Percentiles rank a stretch among this genome's conserved stretches.
Evolutionary conservation across 805 yeast genomes (phyloP).

Genomic region (Helenozyma baotianmanensis): DNA sequence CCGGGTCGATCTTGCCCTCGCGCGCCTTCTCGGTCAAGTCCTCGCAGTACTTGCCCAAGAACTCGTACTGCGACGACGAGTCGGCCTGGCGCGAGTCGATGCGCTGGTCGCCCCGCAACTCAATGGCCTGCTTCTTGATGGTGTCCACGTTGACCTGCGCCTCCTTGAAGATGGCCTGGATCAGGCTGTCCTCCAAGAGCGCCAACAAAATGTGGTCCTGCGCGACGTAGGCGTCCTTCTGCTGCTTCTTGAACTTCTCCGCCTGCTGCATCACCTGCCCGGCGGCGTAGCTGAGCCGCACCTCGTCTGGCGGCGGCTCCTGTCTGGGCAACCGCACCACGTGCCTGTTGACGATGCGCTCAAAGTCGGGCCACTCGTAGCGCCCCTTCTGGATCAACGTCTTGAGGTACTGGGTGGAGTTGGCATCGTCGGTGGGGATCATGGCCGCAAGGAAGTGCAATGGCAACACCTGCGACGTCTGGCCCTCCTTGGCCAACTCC

Average conservation of each 20-base stretch:
- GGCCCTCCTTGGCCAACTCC: conserved; percentile 76
- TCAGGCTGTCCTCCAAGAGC: conserved; percentile 69
- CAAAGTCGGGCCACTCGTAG: conserved; percentile 79
- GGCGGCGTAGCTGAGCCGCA: conserved; percentile 70
- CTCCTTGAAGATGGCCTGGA: conserved; percentile 70
- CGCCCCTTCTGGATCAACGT: conserved; percentile 82
- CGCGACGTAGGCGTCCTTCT: conserved; percentile 86
- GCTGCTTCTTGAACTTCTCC: conserved; percentile 72
- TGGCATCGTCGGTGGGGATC: conserved; percentile 56
- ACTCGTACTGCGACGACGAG: conserved; percentile 79
- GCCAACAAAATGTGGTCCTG: conserved; percentile 92
- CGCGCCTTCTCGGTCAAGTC: conserved; percentile 93
- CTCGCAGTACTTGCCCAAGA: conserved; percentile 81
- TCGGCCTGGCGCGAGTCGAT: conserved; percentile 95
- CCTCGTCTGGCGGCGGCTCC: conserved; percentile 81
- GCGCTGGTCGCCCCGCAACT: conserved; percentile 82
- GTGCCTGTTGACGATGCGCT: conserved; percentile 73
- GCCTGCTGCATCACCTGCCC: conserved; percentile 74
- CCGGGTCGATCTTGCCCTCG: conserved; percentile 94
- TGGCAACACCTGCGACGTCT: conserved; percentile 82
- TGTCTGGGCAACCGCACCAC: conserved; percentile 85
- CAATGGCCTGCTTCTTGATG: conserved; percentile 70
- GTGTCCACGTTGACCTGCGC: conserved; percentile 63
- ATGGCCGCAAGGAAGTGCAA: conserved; percentile 88
- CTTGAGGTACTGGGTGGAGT: conserved; percentile 57